Evolutionary conservation across 768 basidiomycete genomes (phyloP), one percentile per base, ranked within the genome.

Genomic region (Pisolithus marmoratus): DNA sequence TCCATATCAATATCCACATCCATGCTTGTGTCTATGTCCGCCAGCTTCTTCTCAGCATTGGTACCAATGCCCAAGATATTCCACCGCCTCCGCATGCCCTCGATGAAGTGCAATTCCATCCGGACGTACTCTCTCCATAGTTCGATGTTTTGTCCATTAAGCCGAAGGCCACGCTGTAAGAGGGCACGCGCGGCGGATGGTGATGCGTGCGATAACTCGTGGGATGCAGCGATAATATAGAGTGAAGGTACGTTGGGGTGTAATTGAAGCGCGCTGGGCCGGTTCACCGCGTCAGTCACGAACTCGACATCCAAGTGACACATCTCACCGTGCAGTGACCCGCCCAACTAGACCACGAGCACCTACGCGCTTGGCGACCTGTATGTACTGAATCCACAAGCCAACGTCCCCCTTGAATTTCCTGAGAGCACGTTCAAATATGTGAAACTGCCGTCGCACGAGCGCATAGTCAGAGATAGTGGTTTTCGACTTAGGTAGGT

Each of bases 71-170:
- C 93, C 19, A 95, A 73, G 8, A 90, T 73, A 42, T 75, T 81
- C 91, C 90, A 93, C 48, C 93, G 75, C 56, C 88, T 72, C 37
- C 88, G 74, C 45, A 94, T 70, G 14, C 80, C 81, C 71, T 95
- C 92, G 8, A 91, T 73, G 66, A 90, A 95, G 2, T 84, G 83
- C 5, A 94, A 70, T 65, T 97, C 94, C 81, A 96, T 90, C 63
- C 84, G 84, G 56, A 92, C 82, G 63, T 94, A 95, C 67, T 94
- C 93, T 20, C 75, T 75, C 94, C 94, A 97, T 68, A 97, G 73
- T 51, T 85, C 83, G 29, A 79, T 66, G 56, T 82, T 88, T 48
- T 85, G 80, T 12, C 75, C 71, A 58, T 92, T 86, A 46, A 95
- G 66, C 34, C 94, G 79, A 43, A 95, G 75, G 12, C 94, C 94